Conservation (phyloP, 768 basidiomycete species). For the Candolleomyces eurysporus region DNA sequence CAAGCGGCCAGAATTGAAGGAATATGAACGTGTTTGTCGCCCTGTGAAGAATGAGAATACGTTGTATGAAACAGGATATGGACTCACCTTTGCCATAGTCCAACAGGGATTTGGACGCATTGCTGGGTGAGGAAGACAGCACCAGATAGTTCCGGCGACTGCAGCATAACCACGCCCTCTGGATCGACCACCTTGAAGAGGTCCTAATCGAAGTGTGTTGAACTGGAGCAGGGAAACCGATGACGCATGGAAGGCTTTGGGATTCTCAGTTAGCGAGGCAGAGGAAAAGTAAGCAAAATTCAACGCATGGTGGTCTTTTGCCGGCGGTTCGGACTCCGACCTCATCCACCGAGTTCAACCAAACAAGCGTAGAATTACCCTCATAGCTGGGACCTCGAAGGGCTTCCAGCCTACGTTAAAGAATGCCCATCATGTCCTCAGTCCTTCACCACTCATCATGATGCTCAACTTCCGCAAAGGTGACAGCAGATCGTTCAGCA, state of each 20-base stretch:
- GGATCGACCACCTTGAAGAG: constrained; percentile 4
- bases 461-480: no score
- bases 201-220: background rate
- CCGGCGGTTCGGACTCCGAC: no score
- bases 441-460: no score
- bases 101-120: constrained; percentile 45
- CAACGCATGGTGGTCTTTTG: no score
- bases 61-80: background rate
- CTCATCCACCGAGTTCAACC: no score
- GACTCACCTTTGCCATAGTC: constrained; percentile 43
- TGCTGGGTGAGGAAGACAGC: constrained; percentile 27
- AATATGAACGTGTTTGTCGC: constrained; percentile 43
- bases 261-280: background rate
- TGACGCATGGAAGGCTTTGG: background rate
- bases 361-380: no score
- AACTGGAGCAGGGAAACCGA: no score
- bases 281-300: background rate
- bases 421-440: no score
- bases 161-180: constrained; percentile 21
- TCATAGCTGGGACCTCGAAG: no score
- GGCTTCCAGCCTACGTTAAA: no score
- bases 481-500: no score
- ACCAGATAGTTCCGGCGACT: constrained; percentile 10
- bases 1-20: constrained; percentile 55
- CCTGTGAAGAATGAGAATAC: constrained; percentile 21